Evolutionary conservation across 139 green algal species (phyloP).

Genomic region (Micractinium sp.): DNA sequence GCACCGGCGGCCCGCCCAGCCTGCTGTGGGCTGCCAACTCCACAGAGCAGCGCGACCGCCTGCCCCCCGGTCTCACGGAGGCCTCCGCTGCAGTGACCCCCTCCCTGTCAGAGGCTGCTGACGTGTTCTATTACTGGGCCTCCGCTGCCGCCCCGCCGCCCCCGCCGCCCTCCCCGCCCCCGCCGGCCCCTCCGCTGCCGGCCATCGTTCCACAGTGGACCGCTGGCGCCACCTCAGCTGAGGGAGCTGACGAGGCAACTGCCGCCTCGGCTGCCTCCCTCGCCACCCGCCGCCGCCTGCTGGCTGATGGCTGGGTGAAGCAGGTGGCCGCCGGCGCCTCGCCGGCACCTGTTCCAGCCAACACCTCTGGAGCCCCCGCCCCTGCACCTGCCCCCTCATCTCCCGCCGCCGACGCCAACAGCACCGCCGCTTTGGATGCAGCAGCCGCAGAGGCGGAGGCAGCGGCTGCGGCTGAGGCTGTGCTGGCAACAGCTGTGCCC

Average conservation of each 20-base stretch:
- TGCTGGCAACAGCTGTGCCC: background rate
- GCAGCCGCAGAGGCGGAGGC: background rate
- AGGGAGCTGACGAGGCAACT: background rate
- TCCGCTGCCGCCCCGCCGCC: background rate
- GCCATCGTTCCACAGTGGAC: background rate
- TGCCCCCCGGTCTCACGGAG: constrained; percentile 5
- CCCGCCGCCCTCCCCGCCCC: background rate
- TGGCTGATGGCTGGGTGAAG: background rate
- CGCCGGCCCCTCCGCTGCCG: background rate
- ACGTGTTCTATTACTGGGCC: constrained; percentile 26
- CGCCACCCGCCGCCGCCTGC: background rate
- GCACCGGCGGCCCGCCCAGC: background rate
- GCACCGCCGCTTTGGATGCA: background rate
- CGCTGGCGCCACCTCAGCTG: background rate
- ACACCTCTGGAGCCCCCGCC: background rate
- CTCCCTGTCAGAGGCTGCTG: background rate
- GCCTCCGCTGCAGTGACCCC: constrained; percentile 8
- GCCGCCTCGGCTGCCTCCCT: background rate
- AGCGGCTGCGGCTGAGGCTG: background rate
- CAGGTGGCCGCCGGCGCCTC: background rate
- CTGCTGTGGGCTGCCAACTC: constrained; percentile 25
- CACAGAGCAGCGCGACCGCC: constrained; percentile 1
- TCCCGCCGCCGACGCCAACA: background rate
- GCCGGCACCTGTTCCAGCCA: background rate
- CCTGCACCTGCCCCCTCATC: background rate